Evolutionary conservation across 306 rosid species (phyloP).

Genomic region (Hylodesmum podocarpum): DNA sequence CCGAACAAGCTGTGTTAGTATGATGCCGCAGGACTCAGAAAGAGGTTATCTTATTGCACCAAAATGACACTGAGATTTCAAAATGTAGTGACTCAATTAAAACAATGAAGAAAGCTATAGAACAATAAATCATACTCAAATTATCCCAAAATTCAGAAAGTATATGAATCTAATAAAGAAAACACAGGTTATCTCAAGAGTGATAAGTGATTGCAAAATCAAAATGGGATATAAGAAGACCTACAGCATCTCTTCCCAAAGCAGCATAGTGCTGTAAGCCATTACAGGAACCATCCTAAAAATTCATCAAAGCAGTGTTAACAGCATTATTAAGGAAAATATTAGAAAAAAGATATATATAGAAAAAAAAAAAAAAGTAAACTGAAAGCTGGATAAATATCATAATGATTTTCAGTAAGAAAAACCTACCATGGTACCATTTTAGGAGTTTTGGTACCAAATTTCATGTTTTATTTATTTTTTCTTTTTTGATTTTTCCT

Average conservation of each 20-base stretch:
- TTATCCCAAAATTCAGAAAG: conserved; percentile 12
- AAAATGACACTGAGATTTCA: not conserved
- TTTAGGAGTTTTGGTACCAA: not conserved
- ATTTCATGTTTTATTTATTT: not conserved
- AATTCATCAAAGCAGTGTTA: conserved; percentile 25
- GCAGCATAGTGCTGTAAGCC: conserved; percentile 93
- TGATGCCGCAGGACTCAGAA: not conserved
- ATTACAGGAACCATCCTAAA: conserved; percentile 90
- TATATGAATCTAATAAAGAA: not conserved
- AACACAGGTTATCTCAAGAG: not conserved
- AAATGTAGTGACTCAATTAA: conserved; percentile 1
- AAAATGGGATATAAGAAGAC: conserved; percentile 30
- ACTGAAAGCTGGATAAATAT: not conserved
- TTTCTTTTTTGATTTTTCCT: not conserved
- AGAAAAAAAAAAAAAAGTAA: not conserved
- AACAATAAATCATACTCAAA: conserved; percentile 18
- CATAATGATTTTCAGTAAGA: conserved; percentile 14
- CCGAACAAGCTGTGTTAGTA: not conserved
- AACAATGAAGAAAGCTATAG: not conserved
- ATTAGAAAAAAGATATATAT: too few relatives aligned
- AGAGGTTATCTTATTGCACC: not conserved
- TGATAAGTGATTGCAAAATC: conserved; percentile 3
- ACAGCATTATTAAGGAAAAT: not conserved
- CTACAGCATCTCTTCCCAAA: conserved; percentile 76
- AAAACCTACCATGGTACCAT: not conserved